phyloP scores from a whole-genome alignment of 768 basidiomycete species.

The Agaricus subrufescens region DNA sequence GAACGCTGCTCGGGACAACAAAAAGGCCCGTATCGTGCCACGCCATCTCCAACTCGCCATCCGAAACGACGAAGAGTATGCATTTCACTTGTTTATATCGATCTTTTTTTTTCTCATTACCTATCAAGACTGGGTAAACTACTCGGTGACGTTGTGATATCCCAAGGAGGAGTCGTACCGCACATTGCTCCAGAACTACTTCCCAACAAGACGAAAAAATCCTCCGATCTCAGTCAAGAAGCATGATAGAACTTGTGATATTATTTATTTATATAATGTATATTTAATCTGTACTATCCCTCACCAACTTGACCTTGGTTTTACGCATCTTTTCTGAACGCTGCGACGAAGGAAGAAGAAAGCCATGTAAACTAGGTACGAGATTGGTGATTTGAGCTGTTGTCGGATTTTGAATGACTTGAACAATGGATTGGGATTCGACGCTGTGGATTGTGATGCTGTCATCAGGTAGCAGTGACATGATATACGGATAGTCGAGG shows the following conservation, averaged over 20 bases:
- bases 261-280: slow-evolving; percentile 8
- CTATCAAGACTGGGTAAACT: slow-evolving; percentile 79
- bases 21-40: slow-evolving; percentile 93
- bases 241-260: neutral
- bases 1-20: slow-evolving; percentile 77
- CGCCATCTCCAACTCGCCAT: slow-evolving; percentile 91
- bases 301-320: slow-evolving; percentile 29
- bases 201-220: slow-evolving; percentile 7
- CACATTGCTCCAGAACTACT: slow-evolving; percentile 23
- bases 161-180: slow-evolving; percentile 75
- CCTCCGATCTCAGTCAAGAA: slow-evolving; percentile 2
- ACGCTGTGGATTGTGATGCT: slow-evolving; percentile 81
- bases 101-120: slow-evolving; percentile 38
- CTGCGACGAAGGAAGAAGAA: slow-evolving; percentile 46
- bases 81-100: slow-evolving; percentile 1
- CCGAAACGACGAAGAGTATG: slow-evolving; percentile 82
- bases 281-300: neutral
- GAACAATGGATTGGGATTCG: slow-evolving; percentile 66
- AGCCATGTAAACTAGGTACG: slow-evolving; percentile 37
- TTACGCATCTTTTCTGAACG: slow-evolving; percentile 42
- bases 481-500: slow-evolving; percentile 78
- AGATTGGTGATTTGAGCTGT: slow-evolving; percentile 13
- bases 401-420: slow-evolving; percentile 53
- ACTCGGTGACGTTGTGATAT: slow-evolving; percentile 85
- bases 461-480: slow-evolving; percentile 72